Evolutionary conservation across 306 rosid genomes (phyloP).

Genomic region (Trifolium pratense): DNA sequence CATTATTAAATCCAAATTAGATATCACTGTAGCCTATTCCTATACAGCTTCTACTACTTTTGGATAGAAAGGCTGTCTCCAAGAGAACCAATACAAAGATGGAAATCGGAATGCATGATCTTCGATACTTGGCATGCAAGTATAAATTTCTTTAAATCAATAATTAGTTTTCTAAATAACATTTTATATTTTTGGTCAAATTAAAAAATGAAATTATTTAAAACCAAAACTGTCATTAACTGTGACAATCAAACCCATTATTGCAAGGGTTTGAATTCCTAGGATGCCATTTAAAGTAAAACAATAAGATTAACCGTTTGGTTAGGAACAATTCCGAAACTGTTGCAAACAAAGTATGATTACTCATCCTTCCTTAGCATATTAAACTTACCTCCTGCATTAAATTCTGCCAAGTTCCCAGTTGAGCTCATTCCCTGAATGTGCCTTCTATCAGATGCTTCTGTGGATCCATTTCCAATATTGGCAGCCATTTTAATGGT

Average conservation of each 20-base stretch:
- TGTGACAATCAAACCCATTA: slow-evolving; percentile 29
- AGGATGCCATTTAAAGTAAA: slow-evolving; percentile 25
- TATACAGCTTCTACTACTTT: slow-evolving; percentile 39
- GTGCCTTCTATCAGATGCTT: slow-evolving; percentile 59
- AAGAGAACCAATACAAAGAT: slow-evolving; percentile 37
- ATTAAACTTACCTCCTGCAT: slow-evolving; percentile 62
- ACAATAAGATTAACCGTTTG: slow-evolving; percentile 28
- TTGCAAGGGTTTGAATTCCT: slow-evolving; percentile 25
- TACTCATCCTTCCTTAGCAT: slow-evolving; percentile 15
- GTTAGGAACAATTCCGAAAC: slow-evolving; percentile 27
- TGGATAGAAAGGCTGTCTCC: slow-evolving; percentile 23
- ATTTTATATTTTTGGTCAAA: neutral
- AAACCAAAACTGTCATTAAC: slow-evolving; percentile 20
- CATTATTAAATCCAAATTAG: slow-evolving; percentile 29
- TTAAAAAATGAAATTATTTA: slow-evolving; percentile 24
- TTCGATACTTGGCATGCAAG: slow-evolving; percentile 33
- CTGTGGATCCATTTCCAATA: slow-evolving; percentile 57
- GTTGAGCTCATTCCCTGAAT: slow-evolving; percentile 54
- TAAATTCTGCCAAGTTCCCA: slow-evolving; percentile 62
- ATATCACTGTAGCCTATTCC: slow-evolving; percentile 27
- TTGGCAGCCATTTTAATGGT: slow-evolving; percentile 52
- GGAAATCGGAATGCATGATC: slow-evolving; percentile 11
- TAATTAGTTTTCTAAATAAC: slow-evolving; percentile 22
- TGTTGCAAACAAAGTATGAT: slow-evolving; percentile 31
- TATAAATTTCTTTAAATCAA: slow-evolving; percentile 27